Conservation (phyloP, 148 eudicot species). For the Heliosperma pusillum region DNA sequence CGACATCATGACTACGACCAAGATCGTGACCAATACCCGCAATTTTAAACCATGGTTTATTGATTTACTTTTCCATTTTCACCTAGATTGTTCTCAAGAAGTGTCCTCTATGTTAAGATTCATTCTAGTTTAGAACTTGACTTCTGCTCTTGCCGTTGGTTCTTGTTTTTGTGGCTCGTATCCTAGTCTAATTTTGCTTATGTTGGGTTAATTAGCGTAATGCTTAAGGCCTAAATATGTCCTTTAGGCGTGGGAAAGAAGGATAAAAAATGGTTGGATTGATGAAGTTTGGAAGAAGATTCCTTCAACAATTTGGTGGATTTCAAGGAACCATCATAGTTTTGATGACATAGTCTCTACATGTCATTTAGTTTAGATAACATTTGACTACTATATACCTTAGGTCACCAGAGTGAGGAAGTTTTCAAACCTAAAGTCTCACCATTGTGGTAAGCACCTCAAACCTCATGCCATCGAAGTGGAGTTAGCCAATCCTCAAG, state of each 20-base stretch:
- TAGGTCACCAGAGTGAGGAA: background rate
- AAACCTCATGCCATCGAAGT: background rate
- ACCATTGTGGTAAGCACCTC: background rate
- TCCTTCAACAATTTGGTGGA: background rate
- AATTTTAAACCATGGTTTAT: too few species aligned
- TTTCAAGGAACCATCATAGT: background rate
- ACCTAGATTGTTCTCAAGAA: background rate
- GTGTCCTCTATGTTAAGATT: background rate
- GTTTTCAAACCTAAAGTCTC: background rate
- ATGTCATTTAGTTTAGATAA: too few species aligned
- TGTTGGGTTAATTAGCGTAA: background rate
- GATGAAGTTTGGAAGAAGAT: background rate
- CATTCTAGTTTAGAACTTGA: background rate
- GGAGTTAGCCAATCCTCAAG: background rate
- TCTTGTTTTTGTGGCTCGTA: too few species aligned
- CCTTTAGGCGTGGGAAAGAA: background rate
- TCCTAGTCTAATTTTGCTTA: background rate
- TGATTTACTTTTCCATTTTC: too few species aligned
- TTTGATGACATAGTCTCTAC: background rate
- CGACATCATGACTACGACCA: too few species aligned
- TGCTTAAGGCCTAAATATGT: background rate
- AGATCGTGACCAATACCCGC: too few species aligned
- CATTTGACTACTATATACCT: background rate
- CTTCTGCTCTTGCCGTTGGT: background rate
- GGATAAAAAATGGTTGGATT: background rate